A percentile compares a stretch with the other conserved stretches of the same genome.
These are phyloP conservation scores for Skeletonema grethae DNA, from an alignment of 108 stramenopile genomes.

Conservation along the genomic window DNA sequence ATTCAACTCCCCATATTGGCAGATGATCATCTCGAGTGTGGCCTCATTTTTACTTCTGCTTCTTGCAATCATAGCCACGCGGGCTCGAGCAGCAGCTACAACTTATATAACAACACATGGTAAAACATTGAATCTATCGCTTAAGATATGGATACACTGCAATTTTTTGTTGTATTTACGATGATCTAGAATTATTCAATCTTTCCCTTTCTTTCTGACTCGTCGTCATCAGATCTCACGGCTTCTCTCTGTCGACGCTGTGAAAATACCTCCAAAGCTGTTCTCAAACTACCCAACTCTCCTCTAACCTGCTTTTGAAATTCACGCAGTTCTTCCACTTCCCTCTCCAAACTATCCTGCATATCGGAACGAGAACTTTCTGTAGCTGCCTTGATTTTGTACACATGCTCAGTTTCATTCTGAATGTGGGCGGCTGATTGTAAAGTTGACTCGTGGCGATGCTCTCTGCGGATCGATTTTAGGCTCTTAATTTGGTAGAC, in stretches of 20 bases:
- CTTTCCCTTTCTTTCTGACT: constrained; percentile 2
- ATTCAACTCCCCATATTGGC: neutral
- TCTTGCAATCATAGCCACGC: too few relatives aligned
- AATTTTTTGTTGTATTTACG: neutral
- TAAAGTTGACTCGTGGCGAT: constrained; percentile 3
- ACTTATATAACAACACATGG: too few relatives aligned
- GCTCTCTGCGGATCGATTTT: neutral
- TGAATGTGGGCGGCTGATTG: neutral
- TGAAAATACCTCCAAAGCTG: constrained; percentile 3
- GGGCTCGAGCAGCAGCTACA: too few relatives aligned
- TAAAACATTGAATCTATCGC: neutral
- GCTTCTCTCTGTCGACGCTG: neutral
- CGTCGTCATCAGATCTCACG: neutral
- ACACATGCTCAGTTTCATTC: neutral
- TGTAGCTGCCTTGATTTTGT: constrained; percentile 9
- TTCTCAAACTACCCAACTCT: constrained; percentile 14
- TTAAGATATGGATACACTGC: neutral
- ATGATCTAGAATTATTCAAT: neutral
- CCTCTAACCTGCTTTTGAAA: constrained; percentile 12
- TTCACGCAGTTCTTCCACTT: constrained; percentile 13
- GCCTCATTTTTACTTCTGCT: too few relatives aligned
- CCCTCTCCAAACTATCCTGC: constrained; percentile 5
- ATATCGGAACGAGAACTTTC: constrained; percentile 11
- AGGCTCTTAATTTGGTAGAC: neutral
- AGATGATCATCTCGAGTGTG: too few relatives aligned